Evolutionary conservation across 106 monocot genomes (phyloP), one percentile per base, ranked within the genome.

Genomic region (Hemerocallis citrina): DNA sequence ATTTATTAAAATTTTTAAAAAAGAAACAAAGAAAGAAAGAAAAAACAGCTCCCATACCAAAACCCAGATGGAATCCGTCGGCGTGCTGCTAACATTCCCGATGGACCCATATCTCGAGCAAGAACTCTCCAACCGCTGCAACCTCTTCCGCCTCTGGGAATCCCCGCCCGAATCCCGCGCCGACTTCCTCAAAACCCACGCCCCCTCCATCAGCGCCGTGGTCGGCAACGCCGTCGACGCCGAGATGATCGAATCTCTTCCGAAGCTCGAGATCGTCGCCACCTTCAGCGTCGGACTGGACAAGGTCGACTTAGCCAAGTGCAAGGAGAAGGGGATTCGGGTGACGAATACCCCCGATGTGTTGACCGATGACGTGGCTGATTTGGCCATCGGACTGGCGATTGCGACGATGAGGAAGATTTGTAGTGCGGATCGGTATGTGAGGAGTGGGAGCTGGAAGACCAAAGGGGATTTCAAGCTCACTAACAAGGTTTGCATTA

Each of bases 341-440:
- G 87, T 88, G 31, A 88, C 83, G 38, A 81, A 88, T 56, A 88
- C 87, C 30, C 87, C 87, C 36, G 87, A 88, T 32, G 82, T 82
- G 10, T 72, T 88, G 23, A 83, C 87, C 27, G 83, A 88, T 12
- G 87, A 88, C 62, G 83, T 89, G 32, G 82, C 93, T 11, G 93
- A 94, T 37, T 67, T 89, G 34, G 89, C 93, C 0, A 73, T 94
- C 36, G 89, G 74, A 6, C 70, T 94, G 43, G 82, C 93, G 40
- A 69, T 89, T 42, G 64, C 77, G 29, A 71, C 74, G 48, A 48
- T 89, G 65, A 64, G 93, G 58, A 62, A 55, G 68, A 68, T 94
- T 20, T 66, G 74, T 11, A 24, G 38, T 15, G 76, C 82, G 15
- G 94, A 94, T 40, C 56, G 70, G 10, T 85, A 67, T 33, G 79